Base-by-base conservation (phyloP, 2,329 filamentous ascomycete genomes). In the Penicillium sp. region DNA sequence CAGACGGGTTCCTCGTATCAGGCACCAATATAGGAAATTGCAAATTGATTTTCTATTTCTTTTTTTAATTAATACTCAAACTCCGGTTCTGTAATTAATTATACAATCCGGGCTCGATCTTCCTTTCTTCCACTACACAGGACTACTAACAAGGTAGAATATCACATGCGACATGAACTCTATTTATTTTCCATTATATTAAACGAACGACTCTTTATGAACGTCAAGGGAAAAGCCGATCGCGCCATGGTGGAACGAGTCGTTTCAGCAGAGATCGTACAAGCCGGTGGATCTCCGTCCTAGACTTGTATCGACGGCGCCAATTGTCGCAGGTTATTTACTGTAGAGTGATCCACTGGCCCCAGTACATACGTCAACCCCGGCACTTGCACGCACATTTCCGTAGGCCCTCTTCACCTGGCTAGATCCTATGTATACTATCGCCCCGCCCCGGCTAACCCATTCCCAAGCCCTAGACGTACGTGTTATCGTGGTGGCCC, bases 301-400 rank as follows among this genome's bases (percentile, higher is more conserved):
- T 41, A 43, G 14, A 12, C 46, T 44, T 45, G 37, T 46, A 27
- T 27, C 4, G 26, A 15, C 4, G 23, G 25, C 42, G 31, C 52
- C 52, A 40, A 54, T 54, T 31, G 31, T 26, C 15, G 22, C 31
- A 12, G 27, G 12, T 25, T 25, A 22, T 47, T 37, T 23, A 15
- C 14, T 25, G 6, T 26, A 5, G 11, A 35, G 2, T 8, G 44
- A 29, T 46, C 52, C 52, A 54, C 52, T 23, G 23, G 45, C 52
- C 46, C 52, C 52, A 54, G 46, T 15, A 43, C 52, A 54, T 47
- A 54, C 52, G 52, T 54, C 52, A 54, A 54, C 52, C 35, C 46
- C 51, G 52, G 46, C 45, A 23, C 45, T 48, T 48, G n/a, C 22
- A 20, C n/a, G 23, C 20, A 48, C 44, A 27, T 40, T 40, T n/a